Base-by-base conservation (phyloP, 164 flowering plant genomes). In the Dillenia suffruticosa region DNA sequence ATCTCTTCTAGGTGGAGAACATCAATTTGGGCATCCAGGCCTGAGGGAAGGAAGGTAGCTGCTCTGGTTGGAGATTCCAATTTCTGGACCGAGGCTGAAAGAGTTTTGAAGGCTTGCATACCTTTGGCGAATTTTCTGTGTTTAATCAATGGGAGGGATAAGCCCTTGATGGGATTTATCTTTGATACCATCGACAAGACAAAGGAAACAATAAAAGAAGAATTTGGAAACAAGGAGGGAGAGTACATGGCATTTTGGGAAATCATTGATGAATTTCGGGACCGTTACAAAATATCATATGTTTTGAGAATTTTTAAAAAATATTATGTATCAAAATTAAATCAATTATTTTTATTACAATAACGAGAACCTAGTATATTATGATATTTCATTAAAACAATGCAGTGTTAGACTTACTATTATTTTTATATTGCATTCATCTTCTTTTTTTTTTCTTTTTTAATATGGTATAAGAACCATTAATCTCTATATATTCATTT, bases 171-270 rank as follows among this genome's bases (percentile, higher is more conserved):
- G 49, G 90, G 84, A 17, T 76, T 55, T 74, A 78, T 90, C 57
- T 90, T 85, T 45, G 91, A 90, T 63, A 77, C 88, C 2, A 80
- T 87, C 72, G 96, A 87, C 63, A 85, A 81, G 50, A 80, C 63
- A 15, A 90, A 90, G 61, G 93, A 87, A 62, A 69, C 71, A 0
- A 83, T 90, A 43, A 62, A 68, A 61, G 54, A 63, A 55, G 84
- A 73, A 51, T 72, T 79, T 12, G 63, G 68, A 22, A 26, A 57
- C 57, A 72, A 70, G 57, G 65, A 70, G 66, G 14, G 68, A 19
- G 59, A 62, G 46, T 82, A 81, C 68, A 17, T 26, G 54, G 78
- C 79, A 2, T 58, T 77, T 44, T 89, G 93, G 93, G 43, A 68
- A 43, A 53, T 76, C 12, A 79, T 89, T 7, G 91, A 89, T 72